Evolutionary conservation across 2,329 filamentous ascomycete species (phyloP).

Genomic region (Aspergillus texensis): DNA sequence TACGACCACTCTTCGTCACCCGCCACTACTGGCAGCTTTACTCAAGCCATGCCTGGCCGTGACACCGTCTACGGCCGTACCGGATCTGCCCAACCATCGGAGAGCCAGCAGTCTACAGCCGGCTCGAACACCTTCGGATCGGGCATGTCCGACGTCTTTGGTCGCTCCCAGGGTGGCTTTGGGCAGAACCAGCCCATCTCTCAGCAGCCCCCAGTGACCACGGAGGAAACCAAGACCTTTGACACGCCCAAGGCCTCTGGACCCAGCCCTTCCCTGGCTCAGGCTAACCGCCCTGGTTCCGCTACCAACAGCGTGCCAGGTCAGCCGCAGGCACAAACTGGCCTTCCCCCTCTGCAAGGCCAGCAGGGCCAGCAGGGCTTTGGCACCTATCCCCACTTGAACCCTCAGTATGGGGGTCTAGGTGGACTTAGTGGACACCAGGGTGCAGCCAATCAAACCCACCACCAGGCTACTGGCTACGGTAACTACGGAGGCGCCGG

Average conservation of each 20-base stretch:
- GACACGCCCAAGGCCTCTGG: constrained; percentile 59
- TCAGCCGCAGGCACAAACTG: constrained; percentile 53
- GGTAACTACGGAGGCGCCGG: constrained; percentile 46
- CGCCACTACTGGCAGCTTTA: constrained; percentile 56
- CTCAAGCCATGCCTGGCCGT: constrained; percentile 48
- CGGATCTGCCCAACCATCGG: constrained; percentile 59
- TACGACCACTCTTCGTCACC: constrained; percentile 68
- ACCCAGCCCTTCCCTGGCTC: constrained; percentile 63
- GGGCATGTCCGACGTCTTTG: constrained; percentile 62
- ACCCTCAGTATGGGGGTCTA: constrained; percentile 56
- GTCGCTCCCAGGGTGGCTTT: constrained; percentile 60
- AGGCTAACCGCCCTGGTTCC: constrained; percentile 65
- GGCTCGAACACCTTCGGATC: constrained; percentile 53
- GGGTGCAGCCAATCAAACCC: constrained; percentile 40
- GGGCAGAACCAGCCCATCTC: constrained; percentile 57
- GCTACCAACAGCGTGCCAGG: constrained; percentile 61
- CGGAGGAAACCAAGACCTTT: constrained; percentile 62
- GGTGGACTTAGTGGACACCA: constrained; percentile 47
- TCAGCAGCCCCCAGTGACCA: constrained; percentile 50
- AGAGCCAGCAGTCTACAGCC: constrained; percentile 55
- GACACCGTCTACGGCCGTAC: constrained; percentile 64
- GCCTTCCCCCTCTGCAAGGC: constrained; percentile 57
- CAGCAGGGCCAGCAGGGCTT: constrained; percentile 59
- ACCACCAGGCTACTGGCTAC: constrained; percentile 46
- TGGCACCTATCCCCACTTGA: constrained; percentile 58